Conservation (phyloP, 2,329 filamentous ascomycete species). For the Paecilomyces variotii region DNA sequence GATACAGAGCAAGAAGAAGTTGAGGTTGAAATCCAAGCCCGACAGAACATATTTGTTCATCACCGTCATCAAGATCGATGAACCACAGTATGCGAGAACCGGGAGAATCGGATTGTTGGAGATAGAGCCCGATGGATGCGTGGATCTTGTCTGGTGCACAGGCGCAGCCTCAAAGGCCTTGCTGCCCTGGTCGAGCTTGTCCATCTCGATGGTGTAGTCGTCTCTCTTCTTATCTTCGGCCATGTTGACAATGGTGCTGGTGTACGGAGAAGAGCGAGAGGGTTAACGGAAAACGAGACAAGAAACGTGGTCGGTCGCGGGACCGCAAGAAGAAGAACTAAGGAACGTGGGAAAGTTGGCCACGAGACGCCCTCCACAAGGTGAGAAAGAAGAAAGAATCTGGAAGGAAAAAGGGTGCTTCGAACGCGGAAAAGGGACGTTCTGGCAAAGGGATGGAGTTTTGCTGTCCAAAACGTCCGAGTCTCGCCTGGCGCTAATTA, state of each 20-base stretch:
- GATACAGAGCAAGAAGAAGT: slow-evolving; percentile 86
- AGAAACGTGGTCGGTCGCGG: not conserved
- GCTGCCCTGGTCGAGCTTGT: slow-evolving; percentile 47
- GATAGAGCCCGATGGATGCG: slow-evolving; percentile 37
- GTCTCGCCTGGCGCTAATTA: not conserved
- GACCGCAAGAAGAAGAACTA: not conserved
- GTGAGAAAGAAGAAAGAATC: not conserved
- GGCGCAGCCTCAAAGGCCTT: slow-evolving; percentile 39
- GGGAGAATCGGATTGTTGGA: slow-evolving; percentile 72
- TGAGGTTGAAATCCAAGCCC: slow-evolving; percentile 84
- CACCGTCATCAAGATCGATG: slow-evolving; percentile 99
- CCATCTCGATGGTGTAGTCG: slow-evolving; percentile 64
- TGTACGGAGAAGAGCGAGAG: not conserved
- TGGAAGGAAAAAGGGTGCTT: not conserved
- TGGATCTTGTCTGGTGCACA: slow-evolving; percentile 27
- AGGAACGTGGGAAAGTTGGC: not conserved
- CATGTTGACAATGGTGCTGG: slow-evolving; percentile 48
- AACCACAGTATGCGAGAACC: slow-evolving; percentile 82
- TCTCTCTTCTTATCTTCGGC: slow-evolving; percentile 81
- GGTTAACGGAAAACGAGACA: not conserved
- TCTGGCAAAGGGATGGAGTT: not conserved
- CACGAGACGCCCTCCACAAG: not conserved
- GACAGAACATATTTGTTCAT: slow-evolving; percentile 99
- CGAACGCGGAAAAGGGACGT: not conserved
- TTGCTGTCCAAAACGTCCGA: not conserved